These are phyloP conservation scores for Trifolium pratense DNA, from an alignment of 306 rosid genomes.

Conservation along the genomic window DNA sequence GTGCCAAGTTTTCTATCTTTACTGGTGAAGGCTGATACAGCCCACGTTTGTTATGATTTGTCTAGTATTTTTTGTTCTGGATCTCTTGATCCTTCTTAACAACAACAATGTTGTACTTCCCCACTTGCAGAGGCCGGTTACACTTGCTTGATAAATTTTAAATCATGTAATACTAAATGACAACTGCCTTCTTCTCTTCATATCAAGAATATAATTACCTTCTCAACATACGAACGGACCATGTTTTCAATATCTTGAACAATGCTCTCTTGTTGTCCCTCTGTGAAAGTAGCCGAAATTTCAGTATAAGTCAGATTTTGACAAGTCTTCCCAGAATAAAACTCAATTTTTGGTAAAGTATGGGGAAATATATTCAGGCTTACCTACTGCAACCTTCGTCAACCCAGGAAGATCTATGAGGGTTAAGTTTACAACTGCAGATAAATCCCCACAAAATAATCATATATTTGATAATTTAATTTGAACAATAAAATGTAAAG, in stretches of 20 bases:
- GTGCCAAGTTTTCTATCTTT: slow-evolving; percentile 4
- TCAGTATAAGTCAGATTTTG: slow-evolving; percentile 28
- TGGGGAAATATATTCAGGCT: slow-evolving; percentile 32
- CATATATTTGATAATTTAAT: slow-evolving; percentile 19
- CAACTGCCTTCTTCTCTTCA: slow-evolving; percentile 11
- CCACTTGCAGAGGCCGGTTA: neutral
- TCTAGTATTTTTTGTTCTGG: neutral
- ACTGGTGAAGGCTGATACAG: neutral
- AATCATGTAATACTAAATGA: neutral
- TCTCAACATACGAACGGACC: slow-evolving; percentile 97
- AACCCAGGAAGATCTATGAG: slow-evolving; percentile 98
- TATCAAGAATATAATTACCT: slow-evolving; percentile 59
- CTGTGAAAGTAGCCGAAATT: slow-evolving; percentile 57
- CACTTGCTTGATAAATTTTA: neutral
- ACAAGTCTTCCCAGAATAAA: slow-evolving; percentile 17
- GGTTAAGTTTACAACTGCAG: slow-evolving; percentile 96
- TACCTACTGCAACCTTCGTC: slow-evolving; percentile 99
- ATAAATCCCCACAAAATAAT: slow-evolving; percentile 43
- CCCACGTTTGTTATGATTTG: neutral
- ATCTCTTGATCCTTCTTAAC: slow-evolving; percentile 3
- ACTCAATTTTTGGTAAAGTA: slow-evolving; percentile 11
- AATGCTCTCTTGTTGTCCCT: slow-evolving; percentile 88
- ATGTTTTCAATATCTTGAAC: slow-evolving; percentile 98
- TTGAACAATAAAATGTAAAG: neutral
- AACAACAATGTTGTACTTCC: neutral